These are phyloP conservation scores for Gossypium arboreum DNA, from an alignment of 345 rosid species.

Conservation along the genomic window DNA sequence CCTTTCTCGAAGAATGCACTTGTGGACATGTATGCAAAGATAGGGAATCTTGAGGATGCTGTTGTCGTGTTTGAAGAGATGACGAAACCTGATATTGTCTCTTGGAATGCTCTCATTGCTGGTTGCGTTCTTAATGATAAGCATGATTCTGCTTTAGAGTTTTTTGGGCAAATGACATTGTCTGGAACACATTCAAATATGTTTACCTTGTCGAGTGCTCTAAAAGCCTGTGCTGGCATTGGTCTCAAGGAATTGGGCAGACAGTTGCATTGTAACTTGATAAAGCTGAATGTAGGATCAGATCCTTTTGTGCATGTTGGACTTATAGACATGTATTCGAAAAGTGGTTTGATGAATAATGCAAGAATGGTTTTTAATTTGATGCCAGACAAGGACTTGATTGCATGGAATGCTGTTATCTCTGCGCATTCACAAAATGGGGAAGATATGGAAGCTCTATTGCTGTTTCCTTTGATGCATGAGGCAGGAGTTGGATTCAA, in stretches of 20 bases:
- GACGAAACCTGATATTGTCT: slow-evolving; percentile 46
- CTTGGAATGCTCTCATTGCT: slow-evolving; percentile 65
- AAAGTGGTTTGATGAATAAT: slow-evolving; percentile 34
- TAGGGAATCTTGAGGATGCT: slow-evolving; percentile 41
- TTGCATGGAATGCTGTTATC: slow-evolving; percentile 56
- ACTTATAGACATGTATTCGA: slow-evolving; percentile 55
- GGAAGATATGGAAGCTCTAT: slow-evolving; percentile 40
- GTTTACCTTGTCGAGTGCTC: slow-evolving; percentile 51
- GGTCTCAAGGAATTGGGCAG: slow-evolving; percentile 38
- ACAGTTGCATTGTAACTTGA: slow-evolving; percentile 43
- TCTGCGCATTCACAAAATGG: slow-evolving; percentile 53
- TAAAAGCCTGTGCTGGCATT: slow-evolving; percentile 50
- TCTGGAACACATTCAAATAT: slow-evolving; percentile 41
- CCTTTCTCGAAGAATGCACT: slow-evolving; percentile 55
- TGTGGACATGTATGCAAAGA: slow-evolving; percentile 68
- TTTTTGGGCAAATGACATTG: slow-evolving; percentile 37
- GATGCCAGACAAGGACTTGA: slow-evolving; percentile 43
- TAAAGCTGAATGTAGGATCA: slow-evolving; percentile 38
- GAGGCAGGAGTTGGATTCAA: slow-evolving; percentile 40
- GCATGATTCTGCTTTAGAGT: slow-evolving; percentile 33
- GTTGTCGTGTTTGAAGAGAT: slow-evolving; percentile 40
- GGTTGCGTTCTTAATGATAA: slow-evolving; percentile 50
- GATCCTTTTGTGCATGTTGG: slow-evolving; percentile 55
- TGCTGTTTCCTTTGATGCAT: slow-evolving; percentile 42
- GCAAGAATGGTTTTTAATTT: slow-evolving; percentile 37